phyloP scores from a whole-genome alignment of 257 asterid species.

The Haberlea rhodopensis region DNA sequence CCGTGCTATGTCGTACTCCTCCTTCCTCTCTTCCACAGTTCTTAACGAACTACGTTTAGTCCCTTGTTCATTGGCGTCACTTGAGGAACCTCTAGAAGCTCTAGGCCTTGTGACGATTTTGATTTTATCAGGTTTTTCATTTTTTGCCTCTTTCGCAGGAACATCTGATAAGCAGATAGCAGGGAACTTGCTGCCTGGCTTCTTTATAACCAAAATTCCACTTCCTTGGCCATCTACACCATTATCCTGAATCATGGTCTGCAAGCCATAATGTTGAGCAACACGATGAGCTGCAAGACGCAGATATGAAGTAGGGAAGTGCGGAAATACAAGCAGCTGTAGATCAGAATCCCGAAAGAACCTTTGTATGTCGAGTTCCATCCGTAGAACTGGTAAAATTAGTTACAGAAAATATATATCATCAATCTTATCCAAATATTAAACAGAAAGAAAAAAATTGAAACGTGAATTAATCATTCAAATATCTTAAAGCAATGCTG shows the following conservation, averaged over 20 bases:
- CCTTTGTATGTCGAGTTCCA: constrained; percentile 89
- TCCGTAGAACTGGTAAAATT: constrained; percentile 69
- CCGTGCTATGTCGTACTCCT: constrained; percentile 88
- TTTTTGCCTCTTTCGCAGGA: constrained; percentile 68
- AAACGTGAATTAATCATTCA: no score
- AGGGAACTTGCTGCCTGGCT: constrained; percentile 67
- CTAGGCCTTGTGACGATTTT: constrained; percentile 77
- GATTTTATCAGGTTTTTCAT: constrained; percentile 50
- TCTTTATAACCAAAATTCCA: constrained; percentile 62
- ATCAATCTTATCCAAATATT: constrained; percentile 6
- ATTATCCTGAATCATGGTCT: constrained; percentile 71
- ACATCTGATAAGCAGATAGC: constrained; percentile 65
- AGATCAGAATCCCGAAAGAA: constrained; percentile 60
- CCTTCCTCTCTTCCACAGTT: constrained; percentile 89
- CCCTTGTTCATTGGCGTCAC: constrained; percentile 44
- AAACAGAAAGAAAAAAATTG: constrained; percentile 12
- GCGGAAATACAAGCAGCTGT: constrained; percentile 70
- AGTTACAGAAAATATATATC: constrained; percentile 2
- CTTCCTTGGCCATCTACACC: constrained; percentile 66
- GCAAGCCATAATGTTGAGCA: constrained; percentile 93
- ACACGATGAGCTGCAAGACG: constrained; percentile 98
- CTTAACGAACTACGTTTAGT: constrained; percentile 49
- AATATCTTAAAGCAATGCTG: no score
- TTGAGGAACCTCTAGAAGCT: constrained; percentile 49
- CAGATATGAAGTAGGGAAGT: constrained; percentile 87